Evolutionary conservation across 371 early-diverging fungal species (phyloP).

Genomic region (Umbelopsis sp.): DNA sequence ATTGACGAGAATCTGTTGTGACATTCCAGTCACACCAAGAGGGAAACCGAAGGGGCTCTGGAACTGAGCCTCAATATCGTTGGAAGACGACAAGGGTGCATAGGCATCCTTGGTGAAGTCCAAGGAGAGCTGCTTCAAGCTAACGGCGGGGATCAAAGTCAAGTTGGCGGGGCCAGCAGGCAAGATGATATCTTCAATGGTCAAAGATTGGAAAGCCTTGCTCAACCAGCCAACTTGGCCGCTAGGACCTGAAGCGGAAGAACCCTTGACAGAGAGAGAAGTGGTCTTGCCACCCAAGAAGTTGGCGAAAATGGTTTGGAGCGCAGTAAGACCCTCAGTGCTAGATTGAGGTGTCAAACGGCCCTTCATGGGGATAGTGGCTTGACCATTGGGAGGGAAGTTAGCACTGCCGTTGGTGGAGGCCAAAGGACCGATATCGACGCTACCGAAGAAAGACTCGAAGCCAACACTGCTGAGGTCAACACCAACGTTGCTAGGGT

Average conservation of each 20-base stretch:
- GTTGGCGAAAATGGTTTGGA: conserved; percentile 54
- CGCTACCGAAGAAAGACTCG: conserved; percentile 31
- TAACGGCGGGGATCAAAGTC: conserved; percentile 47
- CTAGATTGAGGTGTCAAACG: conserved; percentile 52
- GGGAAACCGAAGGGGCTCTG: conserved; percentile 66
- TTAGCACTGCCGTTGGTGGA: conserved; percentile 35
- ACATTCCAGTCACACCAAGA: conserved; percentile 48
- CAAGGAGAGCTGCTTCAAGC: conserved; percentile 51
- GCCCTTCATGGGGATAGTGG: conserved; percentile 52
- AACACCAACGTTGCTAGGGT: conserved; percentile 65
- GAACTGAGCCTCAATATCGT: conserved; percentile 50
- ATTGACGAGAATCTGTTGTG: conserved; percentile 46
- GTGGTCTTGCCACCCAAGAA: conserved; percentile 48
- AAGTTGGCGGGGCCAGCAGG: conserved; percentile 42
- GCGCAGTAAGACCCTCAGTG: conserved; percentile 51
- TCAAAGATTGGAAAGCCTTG: conserved; percentile 54
- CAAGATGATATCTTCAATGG: conserved; percentile 50
- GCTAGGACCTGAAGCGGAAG: conserved; percentile 51
- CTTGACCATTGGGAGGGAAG: conserved; percentile 39
- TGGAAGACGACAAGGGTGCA: conserved; percentile 51
- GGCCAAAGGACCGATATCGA: conserved; percentile 41
- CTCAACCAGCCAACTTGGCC: conserved; percentile 61
- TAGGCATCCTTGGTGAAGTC: conserved; percentile 59
- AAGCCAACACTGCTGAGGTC: conserved; percentile 41
- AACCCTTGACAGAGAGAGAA: conserved; percentile 48